Base-by-base conservation (phyloP, 2,329 filamentous ascomycete genomes). In the Talaromyces pinophilus region DNA sequence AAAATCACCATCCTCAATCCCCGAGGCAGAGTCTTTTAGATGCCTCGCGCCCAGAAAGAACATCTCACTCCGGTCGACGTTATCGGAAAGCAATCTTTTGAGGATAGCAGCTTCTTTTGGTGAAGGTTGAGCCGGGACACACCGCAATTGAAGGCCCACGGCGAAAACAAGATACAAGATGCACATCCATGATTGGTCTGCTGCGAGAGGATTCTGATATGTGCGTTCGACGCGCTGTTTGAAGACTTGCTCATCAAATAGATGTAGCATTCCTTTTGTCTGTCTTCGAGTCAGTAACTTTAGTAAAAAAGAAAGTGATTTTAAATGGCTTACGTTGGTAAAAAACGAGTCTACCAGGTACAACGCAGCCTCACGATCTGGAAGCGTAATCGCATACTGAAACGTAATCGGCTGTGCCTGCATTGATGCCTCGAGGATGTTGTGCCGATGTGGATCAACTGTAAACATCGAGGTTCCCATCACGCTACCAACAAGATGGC, bases 151-250 rank as follows among this genome's bases (percentile, higher is more conserved):
- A 22, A 90, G 78, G 1, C 88, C 88, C 61, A 89, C 86, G 1
- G 88, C 86, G 57, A 90, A 84, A 0, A 87, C 84, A 5, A 90
- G 78, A 70, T 88, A 86, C 17, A 91, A 73, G 8, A 88, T 77
- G 71, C 88, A 90, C 7, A 89, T 77, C 69, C 84, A 84, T 0
- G 83, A 80, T 6, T 82, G 80, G 19, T 83, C 80, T 0, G 82
- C 79, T 6, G 77, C 77, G 0, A 86, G 77, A 0, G 86, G 85
- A 68, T 86, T 82, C 7, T 77, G 76, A 69, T 88, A 89, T 72
- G 83, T 88, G 42, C 77, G 75, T 0, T 86, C 82, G 1, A 89
- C 72, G 0, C 78, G 78, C 40, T 78, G 75, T 28, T 84, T 74
- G 67, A 90, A 88, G 0, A 72, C 71, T 19, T 78, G 76, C 35